Evolutionary conservation across 768 basidiomycete genomes (phyloP).

Genomic region (Trametes elegans): DNA sequence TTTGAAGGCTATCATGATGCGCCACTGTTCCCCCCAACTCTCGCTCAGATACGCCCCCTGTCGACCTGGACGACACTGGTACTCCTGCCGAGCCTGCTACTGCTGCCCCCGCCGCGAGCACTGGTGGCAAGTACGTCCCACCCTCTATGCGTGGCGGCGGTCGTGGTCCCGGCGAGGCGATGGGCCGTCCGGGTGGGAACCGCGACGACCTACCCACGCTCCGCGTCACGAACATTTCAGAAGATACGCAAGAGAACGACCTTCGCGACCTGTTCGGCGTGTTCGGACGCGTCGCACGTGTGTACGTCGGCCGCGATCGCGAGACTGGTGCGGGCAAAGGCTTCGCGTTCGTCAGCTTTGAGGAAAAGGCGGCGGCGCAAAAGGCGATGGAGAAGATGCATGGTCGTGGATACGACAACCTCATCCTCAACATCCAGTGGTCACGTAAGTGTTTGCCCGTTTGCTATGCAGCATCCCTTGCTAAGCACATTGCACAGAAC

Average conservation of each 20-base stretch:
- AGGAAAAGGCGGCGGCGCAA: slow-evolving; percentile 75
- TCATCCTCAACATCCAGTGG: slow-evolving; percentile 74
- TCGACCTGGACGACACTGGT: slow-evolving; percentile 35
- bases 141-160: slow-evolving; percentile 81
- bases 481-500: no score
- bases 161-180: slow-evolving; percentile 74
- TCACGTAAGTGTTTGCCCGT: slow-evolving; percentile 45
- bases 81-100: slow-evolving; percentile 35
- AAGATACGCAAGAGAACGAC: slow-evolving; percentile 94
- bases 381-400: slow-evolving; percentile 89
- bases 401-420: slow-evolving; percentile 89
- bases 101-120: slow-evolving; percentile 34
- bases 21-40: neutral
- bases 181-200: slow-evolving; percentile 55
- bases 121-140: slow-evolving; percentile 87
- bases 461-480: neutral
- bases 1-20: neutral
- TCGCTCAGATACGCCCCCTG: slow-evolving; percentile 36
- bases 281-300: slow-evolving; percentile 84
- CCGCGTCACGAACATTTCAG: slow-evolving; percentile 94
- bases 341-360: slow-evolving; percentile 97
- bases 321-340: slow-evolving; percentile 96
- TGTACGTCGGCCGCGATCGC: slow-evolving; percentile 92
- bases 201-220: slow-evolving; percentile 95
- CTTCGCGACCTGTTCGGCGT: slow-evolving; percentile 85